Base-by-base conservation (phyloP, 23 red algal species). In the Agarophyton chilense region DNA sequence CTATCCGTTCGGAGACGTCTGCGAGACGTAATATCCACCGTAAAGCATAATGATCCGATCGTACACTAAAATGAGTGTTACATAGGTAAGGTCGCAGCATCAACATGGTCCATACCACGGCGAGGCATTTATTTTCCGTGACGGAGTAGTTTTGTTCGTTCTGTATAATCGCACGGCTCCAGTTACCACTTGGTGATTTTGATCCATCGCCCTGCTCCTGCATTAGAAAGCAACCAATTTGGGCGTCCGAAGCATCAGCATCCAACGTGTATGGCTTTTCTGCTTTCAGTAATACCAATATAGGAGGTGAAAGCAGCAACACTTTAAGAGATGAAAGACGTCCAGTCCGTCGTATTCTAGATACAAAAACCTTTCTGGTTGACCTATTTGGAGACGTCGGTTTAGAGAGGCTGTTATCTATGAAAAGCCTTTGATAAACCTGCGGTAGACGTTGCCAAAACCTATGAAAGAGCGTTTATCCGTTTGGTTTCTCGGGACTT, bases 71-170 rank as follows among this genome's bases (percentile, higher is more conserved):
- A n/a, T n/a, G n/a, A 4, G 26, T 14, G 64, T 40, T 55, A n/a
- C 21, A 75, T 0, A 89, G 68, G 84, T 62, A 77, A 10, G 66
- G 84, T 0, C 67, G 38, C 31, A 78, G 42, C 46, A 64, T 65
- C 14, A 56, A 31, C 49, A 79, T 77, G 43, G 47, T 68, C 86
- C 86, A 90, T 21, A 90, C 47, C 9, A 90, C 56, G 2, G 72
- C 86, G 17, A 90, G 36, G 25, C 26, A 75, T 41, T 90, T 54
- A 18, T 79, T 62, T 36, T 58, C 70, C 29, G 49, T 78, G 11
- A 51, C 61, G 44, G 0, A 44, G 31, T 90, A 90, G 29, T 61
- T 75, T 41, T 61, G 50, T 38, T 79, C 72, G 1, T 43, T 52
- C 21, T 78, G 14, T 21, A 9, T 55, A 6, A 79, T 71, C 7